These are phyloP conservation scores for Albatrellus ellisii DNA, from an alignment of 768 basidiomycete species.

Conservation along the genomic window DNA sequence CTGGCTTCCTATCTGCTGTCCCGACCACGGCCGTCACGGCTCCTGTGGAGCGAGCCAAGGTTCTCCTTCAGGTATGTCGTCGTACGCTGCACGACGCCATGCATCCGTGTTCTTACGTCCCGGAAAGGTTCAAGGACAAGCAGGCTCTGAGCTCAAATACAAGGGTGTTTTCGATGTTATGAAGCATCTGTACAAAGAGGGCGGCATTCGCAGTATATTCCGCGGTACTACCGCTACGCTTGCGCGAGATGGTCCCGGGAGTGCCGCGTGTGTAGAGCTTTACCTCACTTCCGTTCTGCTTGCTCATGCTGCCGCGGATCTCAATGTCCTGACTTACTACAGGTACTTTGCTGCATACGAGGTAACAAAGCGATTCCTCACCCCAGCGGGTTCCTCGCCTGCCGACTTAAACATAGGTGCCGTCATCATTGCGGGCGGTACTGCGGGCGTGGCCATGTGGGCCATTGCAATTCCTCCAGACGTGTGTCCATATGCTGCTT, in stretches of 20 bases:
- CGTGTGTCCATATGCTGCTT: conserved; percentile 34
- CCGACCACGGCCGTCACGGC: conserved; percentile 90
- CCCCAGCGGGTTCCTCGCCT: conserved; percentile 68
- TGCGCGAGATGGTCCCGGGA: conserved; percentile 90
- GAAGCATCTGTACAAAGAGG: conserved; percentile 83
- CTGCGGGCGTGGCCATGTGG: conserved; percentile 98
- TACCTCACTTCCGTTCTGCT: conserved; percentile 1
- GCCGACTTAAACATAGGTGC: conserved; percentile 74
- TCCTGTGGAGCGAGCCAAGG: conserved; percentile 94
- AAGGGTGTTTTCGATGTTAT: conserved; percentile 89
- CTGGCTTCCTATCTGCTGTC: conserved; percentile 89
- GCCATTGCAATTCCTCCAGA: conserved; percentile 93
- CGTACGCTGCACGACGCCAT: neutral
- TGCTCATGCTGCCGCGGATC: no score
- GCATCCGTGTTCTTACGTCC: conserved; percentile 7
- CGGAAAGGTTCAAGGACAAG: conserved; percentile 84
- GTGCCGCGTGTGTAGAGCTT: conserved; percentile 65
- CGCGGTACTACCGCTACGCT: conserved; percentile 90
- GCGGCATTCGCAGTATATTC: conserved; percentile 84
- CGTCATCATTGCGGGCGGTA: conserved; percentile 85
- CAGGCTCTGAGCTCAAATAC: conserved; percentile 56
- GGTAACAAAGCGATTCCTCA: conserved; percentile 77
- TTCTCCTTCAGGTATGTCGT: conserved; percentile 66
- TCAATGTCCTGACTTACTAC: conserved; percentile 12
- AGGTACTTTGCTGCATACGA: conserved; percentile 98